phyloP scores from a whole-genome alignment of 495 filamentous ascomycete species.

The Penicillium cataractarum region DNA sequence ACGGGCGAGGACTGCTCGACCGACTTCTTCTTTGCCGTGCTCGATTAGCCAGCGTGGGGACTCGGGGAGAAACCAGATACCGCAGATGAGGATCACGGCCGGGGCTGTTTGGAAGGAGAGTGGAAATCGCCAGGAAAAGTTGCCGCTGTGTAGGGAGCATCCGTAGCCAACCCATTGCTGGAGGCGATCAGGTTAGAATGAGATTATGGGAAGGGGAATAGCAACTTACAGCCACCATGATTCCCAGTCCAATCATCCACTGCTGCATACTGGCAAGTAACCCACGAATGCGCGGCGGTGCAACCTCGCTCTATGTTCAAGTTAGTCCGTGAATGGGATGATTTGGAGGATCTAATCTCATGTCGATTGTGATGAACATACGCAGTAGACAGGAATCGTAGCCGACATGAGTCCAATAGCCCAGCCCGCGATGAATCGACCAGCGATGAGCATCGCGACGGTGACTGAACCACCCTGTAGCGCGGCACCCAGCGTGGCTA shows the following conservation, averaged over 20 bases:
- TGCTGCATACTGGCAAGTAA: slow-evolving; percentile 36
- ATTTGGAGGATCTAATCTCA: neutral
- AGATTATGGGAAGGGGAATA: slow-evolving; percentile 16
- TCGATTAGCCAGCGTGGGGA: slow-evolving; percentile 62
- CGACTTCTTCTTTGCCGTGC: slow-evolving; percentile 50
- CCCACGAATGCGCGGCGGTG: slow-evolving; percentile 29
- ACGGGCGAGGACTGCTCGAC: slow-evolving; percentile 41
- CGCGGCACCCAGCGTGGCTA: slow-evolving; percentile 50
- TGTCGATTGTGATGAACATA: slow-evolving; percentile 16
- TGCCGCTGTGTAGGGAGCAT: slow-evolving; percentile 49
- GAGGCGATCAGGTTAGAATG: neutral
- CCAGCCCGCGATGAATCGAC: slow-evolving; percentile 53
- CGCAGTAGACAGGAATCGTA: slow-evolving; percentile 53
- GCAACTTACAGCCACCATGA: slow-evolving; percentile 49
- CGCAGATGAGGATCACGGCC: slow-evolving; percentile 49
- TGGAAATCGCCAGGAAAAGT: slow-evolving; percentile 59
- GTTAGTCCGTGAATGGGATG: slow-evolving; percentile 20
- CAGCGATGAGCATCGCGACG: slow-evolving; percentile 56
- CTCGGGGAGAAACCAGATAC: slow-evolving; percentile 57
- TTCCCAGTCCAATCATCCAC: slow-evolving; percentile 53
- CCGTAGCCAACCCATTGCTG: slow-evolving; percentile 57
- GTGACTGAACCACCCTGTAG: slow-evolving; percentile 54
- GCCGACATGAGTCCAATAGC: slow-evolving; percentile 56
- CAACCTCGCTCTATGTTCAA: slow-evolving; percentile 40
- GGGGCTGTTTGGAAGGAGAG: slow-evolving; percentile 58